These are phyloP conservation scores for Elymus sibiricus DNA, from an alignment of 176 grass and related monocot genomes.

Conservation along the genomic window DNA sequence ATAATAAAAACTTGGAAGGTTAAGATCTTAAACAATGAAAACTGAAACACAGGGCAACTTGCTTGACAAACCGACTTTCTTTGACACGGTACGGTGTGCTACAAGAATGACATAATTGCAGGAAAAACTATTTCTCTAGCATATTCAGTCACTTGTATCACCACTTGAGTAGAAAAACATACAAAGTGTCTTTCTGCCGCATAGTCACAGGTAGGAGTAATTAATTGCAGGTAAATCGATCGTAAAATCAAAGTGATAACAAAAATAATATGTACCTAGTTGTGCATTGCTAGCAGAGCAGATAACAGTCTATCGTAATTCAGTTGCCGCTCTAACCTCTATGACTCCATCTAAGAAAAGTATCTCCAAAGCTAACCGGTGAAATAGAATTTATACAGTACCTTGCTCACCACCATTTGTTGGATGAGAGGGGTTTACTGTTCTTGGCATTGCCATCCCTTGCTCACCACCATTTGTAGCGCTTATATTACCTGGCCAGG, in stretches of 20 bases:
- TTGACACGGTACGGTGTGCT: neutral
- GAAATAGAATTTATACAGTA: slow-evolving; percentile 25
- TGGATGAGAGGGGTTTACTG: slow-evolving; percentile 35
- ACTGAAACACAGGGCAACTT: neutral
- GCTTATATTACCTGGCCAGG: slow-evolving; percentile 52
- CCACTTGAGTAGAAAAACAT: neutral
- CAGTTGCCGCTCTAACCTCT: neutral
- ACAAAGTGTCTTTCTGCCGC: neutral
- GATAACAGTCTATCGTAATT: neutral
- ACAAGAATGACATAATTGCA: neutral
- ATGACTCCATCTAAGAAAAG: neutral
- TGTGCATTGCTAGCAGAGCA: neutral
- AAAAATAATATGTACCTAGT: neutral
- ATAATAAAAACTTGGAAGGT: neutral
- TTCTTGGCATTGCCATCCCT: slow-evolving; percentile 23
- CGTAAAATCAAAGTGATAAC: neutral
- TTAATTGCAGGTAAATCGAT: neutral
- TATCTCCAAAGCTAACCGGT: neutral
- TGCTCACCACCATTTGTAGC: slow-evolving; percentile 26
- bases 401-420: slow-evolving; percentile 10
- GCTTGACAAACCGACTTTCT: neutral
- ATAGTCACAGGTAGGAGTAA: neutral
- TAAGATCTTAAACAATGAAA: neutral
- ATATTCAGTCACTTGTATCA: neutral
- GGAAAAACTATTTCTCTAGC: neutral